phyloP scores from a whole-genome alignment of 331 rosid species.

The Telfairia occidentalis region DNA sequence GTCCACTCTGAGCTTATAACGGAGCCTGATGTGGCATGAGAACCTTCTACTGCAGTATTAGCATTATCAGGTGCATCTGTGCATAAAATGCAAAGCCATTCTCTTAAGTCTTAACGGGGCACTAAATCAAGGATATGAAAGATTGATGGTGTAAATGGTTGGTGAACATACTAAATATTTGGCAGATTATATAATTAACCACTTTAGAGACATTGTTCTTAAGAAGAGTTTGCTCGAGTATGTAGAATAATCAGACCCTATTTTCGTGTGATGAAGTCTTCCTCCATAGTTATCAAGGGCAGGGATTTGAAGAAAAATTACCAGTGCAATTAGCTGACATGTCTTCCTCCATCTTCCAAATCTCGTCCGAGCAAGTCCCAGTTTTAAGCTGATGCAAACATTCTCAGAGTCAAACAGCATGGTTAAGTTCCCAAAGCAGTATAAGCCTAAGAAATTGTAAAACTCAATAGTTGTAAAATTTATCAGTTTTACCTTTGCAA shows the following conservation, averaged over 20 bases:
- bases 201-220: neutral
- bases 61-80: conserved; percentile 28
- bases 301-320: conserved; percentile 14
- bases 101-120: conserved; percentile 11
- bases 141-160: neutral
- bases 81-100: conserved; percentile 9
- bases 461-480: conserved; percentile 12
- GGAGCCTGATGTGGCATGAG: conserved; percentile 16
- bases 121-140: neutral
- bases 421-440: conserved; percentile 8
- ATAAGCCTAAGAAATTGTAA: conserved; percentile 1
- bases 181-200: neutral
- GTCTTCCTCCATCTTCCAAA: conserved; percentile 35
- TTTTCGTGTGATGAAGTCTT: neutral
- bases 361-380: conserved; percentile 39
- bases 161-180: neutral
- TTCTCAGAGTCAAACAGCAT: conserved; percentile 30
- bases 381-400: conserved; percentile 47
- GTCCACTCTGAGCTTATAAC: conserved; percentile 12
- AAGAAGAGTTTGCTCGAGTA: neutral
- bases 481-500: conserved; percentile 44
- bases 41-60: conserved; percentile 19
- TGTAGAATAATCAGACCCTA: neutral
- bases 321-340: conserved; percentile 25
- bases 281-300: neutral